phyloP scores from a whole-genome alignment of 192 early-diverging fungal genomes.

The Dispira simplex region DNA sequence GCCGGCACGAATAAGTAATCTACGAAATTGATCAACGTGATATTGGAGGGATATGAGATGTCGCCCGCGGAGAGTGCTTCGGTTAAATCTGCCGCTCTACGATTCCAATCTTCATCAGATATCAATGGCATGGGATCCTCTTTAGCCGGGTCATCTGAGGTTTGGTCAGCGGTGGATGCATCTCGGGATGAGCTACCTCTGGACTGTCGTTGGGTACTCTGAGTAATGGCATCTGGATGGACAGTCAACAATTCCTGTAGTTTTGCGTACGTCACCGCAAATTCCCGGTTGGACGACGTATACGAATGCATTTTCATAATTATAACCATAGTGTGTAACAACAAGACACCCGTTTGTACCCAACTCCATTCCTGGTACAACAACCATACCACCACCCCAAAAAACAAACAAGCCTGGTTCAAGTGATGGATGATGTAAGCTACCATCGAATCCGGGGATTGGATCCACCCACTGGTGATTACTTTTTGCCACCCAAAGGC shows the following conservation, averaged over 20 bases:
- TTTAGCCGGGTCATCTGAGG: neutral
- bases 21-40: constrained; percentile 67
- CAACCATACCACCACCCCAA: constrained; percentile 38
- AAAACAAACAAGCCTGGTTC: constrained; percentile 40
- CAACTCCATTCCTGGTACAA: constrained; percentile 62
- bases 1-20: constrained; percentile 82
- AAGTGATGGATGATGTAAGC: constrained; percentile 42
- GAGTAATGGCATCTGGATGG: constrained; percentile 13
- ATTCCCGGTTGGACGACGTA: constrained; percentile 57
- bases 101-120: constrained; percentile 14
- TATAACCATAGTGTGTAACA: constrained; percentile 77
- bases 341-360: constrained; percentile 80
- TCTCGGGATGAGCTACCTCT: neutral
- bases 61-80: constrained; percentile 35
- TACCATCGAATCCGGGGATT: constrained; percentile 21
- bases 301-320: constrained; percentile 97
- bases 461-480: constrained; percentile 31
- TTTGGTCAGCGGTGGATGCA: neutral
- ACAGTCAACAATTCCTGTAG: constrained; percentile 18
- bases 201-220: constrained; percentile 1
- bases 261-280: constrained; percentile 31
- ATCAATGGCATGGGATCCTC: neutral
- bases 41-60: constrained; percentile 56
- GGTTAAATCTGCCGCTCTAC: constrained; percentile 32
- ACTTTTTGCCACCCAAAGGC: constrained; percentile 43